Evolutionary conservation across 2,329 filamentous ascomycete genomes (phyloP), one percentile per base, ranked within the genome.

Genomic region (Colletotrichum camelliae): DNA sequence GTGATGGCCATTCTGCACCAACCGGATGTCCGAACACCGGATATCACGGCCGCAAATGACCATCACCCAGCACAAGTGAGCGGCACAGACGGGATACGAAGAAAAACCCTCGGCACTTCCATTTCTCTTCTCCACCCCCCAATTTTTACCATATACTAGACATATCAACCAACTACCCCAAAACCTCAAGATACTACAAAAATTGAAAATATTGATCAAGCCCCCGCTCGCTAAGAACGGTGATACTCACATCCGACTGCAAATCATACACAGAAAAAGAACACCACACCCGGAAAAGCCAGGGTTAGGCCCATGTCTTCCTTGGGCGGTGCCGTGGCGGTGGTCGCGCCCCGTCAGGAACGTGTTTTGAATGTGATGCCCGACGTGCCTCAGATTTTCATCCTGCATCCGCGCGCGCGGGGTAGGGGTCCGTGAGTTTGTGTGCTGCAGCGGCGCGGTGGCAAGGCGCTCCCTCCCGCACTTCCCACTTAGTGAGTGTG

Each of bases 71-170:
- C 4, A 18, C 16, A 8, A 43, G 16, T 1, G 39, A 43, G 39
- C 18, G 37, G 16, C 24, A 8, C 0, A 24, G 27, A 16, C 6
- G 43, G 16, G 7, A n/a, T 24, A 39, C 1, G 24, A 2, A 57
- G 12, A 24, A 12, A 18, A 24, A 31, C 24, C n/a, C 37, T 66
- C 71, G 72, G 72, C 72, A 71, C n/a, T 37, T 39, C 43, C 31
- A 52, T 27, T 52, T 65, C 48, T 67, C 70, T 70, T 74, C 58
- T 70, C n/a, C 8, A n/a, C 37, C n/a, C 55, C 39, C 70, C 24
- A 31, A 29, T n/a, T 65, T 71, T 66, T 39, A 71, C 67, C 21
- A 74, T 27, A 74, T 71, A 71, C 48, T 71, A 74, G 72, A 74
- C 55, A 21, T 67, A 60, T 9, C 43, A 31, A 24, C 24, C 24